Evolutionary conservation across 352 stramenopile species (phyloP).

Genomic region (Pythium rishiriense): DNA sequence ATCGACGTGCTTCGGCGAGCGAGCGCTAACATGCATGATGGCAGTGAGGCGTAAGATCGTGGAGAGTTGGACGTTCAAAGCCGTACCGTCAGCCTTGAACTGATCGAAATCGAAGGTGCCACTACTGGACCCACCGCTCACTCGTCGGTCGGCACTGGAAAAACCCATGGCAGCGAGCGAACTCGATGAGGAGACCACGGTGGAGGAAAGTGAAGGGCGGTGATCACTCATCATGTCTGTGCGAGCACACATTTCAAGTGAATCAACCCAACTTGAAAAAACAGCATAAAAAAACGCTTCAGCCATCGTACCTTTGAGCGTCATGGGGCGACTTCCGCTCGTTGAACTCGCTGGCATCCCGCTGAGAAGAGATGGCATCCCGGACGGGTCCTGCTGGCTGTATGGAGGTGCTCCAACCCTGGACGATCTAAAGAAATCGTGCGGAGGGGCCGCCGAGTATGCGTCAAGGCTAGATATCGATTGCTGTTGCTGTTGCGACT

Average conservation of each 20-base stretch:
- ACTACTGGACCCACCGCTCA: neutral
- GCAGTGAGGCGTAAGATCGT: too few relatives aligned
- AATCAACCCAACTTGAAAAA: too few relatives aligned
- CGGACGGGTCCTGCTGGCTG: neutral
- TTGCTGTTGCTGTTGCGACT: neutral
- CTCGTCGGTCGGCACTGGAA: slow-evolving; percentile 4
- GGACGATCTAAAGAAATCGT: slow-evolving; percentile 1
- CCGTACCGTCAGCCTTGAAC: slow-evolving; percentile 31
- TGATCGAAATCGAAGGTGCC: slow-evolving; percentile 24
- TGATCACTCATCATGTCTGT: slow-evolving; percentile 23
- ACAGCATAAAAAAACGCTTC: neutral
- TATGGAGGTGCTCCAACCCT: neutral
- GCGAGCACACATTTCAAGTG: too few relatives aligned
- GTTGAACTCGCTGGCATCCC: neutral
- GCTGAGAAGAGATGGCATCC: slow-evolving; percentile 10
- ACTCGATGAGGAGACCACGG: neutral
- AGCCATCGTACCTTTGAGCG: slow-evolving; percentile 27
- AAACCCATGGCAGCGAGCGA: slow-evolving; percentile 19
- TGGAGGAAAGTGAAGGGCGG: slow-evolving; percentile 12
- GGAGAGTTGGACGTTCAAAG: neutral
- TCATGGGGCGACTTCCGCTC: slow-evolving; percentile 17
- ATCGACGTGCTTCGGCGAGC: slow-evolving; percentile 19
- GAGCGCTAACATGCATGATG: too few relatives aligned
- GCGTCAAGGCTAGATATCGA: neutral
- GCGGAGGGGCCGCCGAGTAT: neutral